A percentile compares a stretch with the other conserved stretches of the same genome.
Evolutionary conservation across 345 rosid species (phyloP).

Genomic region (Geranium brycei): DNA sequence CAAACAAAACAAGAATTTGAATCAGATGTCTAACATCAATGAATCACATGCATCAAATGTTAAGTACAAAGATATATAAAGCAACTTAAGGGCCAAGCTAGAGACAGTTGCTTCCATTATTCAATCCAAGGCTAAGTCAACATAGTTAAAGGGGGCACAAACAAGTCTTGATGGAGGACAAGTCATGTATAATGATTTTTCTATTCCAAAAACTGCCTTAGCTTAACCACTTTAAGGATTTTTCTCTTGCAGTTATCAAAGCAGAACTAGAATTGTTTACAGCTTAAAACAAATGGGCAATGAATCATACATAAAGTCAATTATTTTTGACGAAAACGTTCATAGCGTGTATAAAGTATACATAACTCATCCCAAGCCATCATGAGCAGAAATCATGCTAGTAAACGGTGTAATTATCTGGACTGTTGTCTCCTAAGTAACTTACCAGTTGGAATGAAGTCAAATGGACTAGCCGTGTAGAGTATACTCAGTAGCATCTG

Average conservation of each 20-base stretch:
- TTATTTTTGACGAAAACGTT: background rate
- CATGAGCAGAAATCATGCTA: background rate
- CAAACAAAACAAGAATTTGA: background rate
- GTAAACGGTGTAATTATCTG: background rate
- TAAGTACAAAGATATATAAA: too few relatives aligned
- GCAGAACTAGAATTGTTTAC: too few relatives aligned
- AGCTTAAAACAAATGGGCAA: background rate
- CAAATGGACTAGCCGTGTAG: slow-evolving; percentile 51
- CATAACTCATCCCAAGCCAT: background rate
- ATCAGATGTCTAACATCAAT: background rate
- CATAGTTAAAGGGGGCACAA: too few relatives aligned
- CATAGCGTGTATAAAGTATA: background rate
- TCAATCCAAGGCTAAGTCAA: background rate
- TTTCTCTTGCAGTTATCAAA: too few relatives aligned
- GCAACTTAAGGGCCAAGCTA: background rate
- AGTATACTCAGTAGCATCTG: slow-evolving; percentile 54
- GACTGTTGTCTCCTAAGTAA: background rate
- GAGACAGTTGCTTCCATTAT: background rate
- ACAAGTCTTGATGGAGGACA: too few relatives aligned
- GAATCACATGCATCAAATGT: background rate
- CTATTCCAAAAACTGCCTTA: too few relatives aligned
- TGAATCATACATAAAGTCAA: background rate
- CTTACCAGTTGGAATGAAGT: slow-evolving; percentile 64
- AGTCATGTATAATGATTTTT: too few relatives aligned
- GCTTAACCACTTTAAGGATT: too few relatives aligned